Evolutionary conservation across 1,284 basidiomycete genomes (phyloP), one percentile per base, ranked within the genome.

Genomic region (Cutaneotrichosporon mucoides): DNA sequence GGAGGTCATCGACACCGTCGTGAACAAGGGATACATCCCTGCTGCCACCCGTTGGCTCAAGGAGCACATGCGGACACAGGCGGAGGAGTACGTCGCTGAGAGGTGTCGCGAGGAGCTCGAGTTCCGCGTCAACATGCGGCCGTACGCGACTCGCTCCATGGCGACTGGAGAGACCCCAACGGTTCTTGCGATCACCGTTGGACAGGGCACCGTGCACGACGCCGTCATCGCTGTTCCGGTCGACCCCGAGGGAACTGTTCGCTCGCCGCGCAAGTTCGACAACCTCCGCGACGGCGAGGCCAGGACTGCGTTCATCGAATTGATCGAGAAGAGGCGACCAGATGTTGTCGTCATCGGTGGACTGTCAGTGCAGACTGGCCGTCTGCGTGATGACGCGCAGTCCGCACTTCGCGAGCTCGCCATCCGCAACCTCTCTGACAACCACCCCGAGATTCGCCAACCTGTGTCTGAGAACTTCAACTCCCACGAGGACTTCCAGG

Each of bases 111-210:
- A 82, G 45, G 83, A 83, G 55, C 81, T 98, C 37, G 86, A 87
- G 66, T 82, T 84, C 72, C 70, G 81, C 46, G 75, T 80, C 59
- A 77, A 81, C 62, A 76, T 79, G 9, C 88, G 88, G 4, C 90
- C 94, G 1, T 94, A 86, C 69, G 77, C 80, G 50, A 83, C 85
- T 4, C 78, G 81, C 5, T 82, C 84, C 34, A 84, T 88, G 76
- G 82, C 83, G 59, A 79, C 82, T 45, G 89, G 88, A 13, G 87
- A 90, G 50, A 84, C 84, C 0, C 87, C 92, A 0, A 87, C 89
- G 6, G 92, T 99, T 4, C 82, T 99, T 42, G 91, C 95, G 5
- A 80, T 97, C 59, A 97, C 95, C 4, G 92, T 93, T 85, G 96
- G 96, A 48, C 88, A 89, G 72, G 96, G 96, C 53, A 92, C 96